Base-by-base conservation (phyloP, 257 asterid genomes). In the Leonotis leonurus region DNA sequence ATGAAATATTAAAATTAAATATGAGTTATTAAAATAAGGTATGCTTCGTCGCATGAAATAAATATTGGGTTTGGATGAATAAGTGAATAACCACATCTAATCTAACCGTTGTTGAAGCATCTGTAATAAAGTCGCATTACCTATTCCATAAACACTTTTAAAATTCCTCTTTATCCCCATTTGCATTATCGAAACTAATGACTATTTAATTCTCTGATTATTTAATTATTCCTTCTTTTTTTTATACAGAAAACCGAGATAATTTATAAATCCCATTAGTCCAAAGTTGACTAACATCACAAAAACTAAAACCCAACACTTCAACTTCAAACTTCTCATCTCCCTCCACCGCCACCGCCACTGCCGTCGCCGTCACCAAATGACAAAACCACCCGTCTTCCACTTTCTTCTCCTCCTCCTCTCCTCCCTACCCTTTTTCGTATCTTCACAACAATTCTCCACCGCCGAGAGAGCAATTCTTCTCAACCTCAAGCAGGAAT, bases 361-460 rank as follows among this genome's bases (percentile, higher is more conserved):
- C 68, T 32, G 1, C 63, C 26, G 3, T 32, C 37, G 1, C 54
- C 62, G 7, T 56, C 54, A 26, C 36, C 11, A 59, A 78, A 75
- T 81, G 86, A 70, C 83, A 18, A 61, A 72, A 59, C 22, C 43
- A 60, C 79, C 78, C 79, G 37, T 33, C 48, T 6, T 17, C 36
- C 20, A 26, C 60, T 45, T 66, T 21, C 50, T 66, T 21, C 50
- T 78, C 56, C 51, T 62, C 13, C 62, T 81, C 55, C 56, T 77
- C 51, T 17, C 63, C 41, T 35, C 68, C 70, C 9, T 67, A 12
- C 74, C 77, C 75, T 1, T 65, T 78, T 30, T 43, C 13, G 90
- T 80, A 29, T 76, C 10, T 67, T 78, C 90, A 51, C 87, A 80
- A 29, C 85, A 78, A 60, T 61, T 73, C 72, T 72, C 80, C 58